Evolutionary conservation across 202 grass and related monocot genomes (phyloP), one percentile per base, ranked within the genome.

Genomic region (Zizania palustris): DNA sequence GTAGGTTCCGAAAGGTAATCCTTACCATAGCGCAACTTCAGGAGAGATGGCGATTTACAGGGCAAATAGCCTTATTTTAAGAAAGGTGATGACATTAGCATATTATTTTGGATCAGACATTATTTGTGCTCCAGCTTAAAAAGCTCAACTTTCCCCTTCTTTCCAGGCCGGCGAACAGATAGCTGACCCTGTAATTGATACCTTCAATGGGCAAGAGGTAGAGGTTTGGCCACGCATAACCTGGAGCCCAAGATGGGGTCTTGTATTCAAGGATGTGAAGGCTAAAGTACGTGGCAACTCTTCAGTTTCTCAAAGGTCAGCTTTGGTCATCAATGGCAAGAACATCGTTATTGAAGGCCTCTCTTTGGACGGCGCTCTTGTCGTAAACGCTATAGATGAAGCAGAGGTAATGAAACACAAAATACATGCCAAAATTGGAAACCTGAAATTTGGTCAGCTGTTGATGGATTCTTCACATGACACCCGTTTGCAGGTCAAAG

Each of bases 41-140:
- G 95, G 96, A 48, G 91, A 95, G 75, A 98, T 92, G 96, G 96
- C 89, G 56, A 95, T 98, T 81, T 98, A 98, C 74, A 95, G 54
- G 68, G 91, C 96, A 44, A 98, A 95, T 54, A 98, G 89, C 74
- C 89, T 87, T 33, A 85, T 92, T 66, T 85, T 98, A 56, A 90
- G 85, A 90, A 94, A 95, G 96, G 96, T 95, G 76, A 72, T 75
- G 60, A 44, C 43, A 18, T 11, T 50, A 72, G 11, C 49, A 76
- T 84, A 78, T 78, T 84, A 66, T 55, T 70, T 55, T 58, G 48
- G 15, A 19, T 3, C 45, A n/a, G 40, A 87, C 43, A n/a, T 53
- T 72, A 3, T 76, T 60, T 65, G 65, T 59, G 35, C 4, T 84
- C 76, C 86, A 76, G 60, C 76, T 72, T 67, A 84, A 39, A 3